A percentile compares a stretch with the other conserved stretches of the same genome.
These are phyloP conservation scores for Hypoxylon fuscum DNA, from an alignment of 495 filamentous ascomycete genomes.

Conservation along the genomic window DNA sequence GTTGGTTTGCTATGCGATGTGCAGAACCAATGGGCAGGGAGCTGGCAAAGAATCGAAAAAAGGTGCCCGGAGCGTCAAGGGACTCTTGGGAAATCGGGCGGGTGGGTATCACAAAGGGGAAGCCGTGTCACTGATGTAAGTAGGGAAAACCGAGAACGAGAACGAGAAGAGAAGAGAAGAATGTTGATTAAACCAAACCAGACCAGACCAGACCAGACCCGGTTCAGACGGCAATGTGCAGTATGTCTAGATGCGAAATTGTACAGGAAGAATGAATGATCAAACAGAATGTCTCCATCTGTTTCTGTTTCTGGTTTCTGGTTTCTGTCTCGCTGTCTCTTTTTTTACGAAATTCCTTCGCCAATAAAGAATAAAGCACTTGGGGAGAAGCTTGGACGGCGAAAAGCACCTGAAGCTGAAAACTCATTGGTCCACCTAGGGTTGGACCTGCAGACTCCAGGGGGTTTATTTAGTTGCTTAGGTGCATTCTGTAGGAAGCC, in stretches of 20 bases:
- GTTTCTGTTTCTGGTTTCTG: conserved; percentile 38
- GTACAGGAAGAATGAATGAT: conserved; percentile 19
- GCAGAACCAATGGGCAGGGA: conserved; percentile 3
- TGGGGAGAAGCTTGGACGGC: conserved; percentile 31
- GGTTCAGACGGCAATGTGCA: background rate
- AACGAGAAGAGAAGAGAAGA: conserved; percentile 7
- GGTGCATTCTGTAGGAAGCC: no score
- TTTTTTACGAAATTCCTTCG: conserved; percentile 31
- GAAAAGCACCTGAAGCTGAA: conserved; percentile 32
- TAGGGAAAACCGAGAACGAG: conserved; percentile 13
- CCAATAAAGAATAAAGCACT: conserved; percentile 37
- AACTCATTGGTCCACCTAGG: conserved; percentile 33
- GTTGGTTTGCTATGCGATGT: conserved; percentile 29
- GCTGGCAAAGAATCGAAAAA: conserved; percentile 22
- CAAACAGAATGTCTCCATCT: conserved; percentile 33
- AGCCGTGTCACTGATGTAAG: conserved; percentile 29
- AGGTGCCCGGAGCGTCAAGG: conserved; percentile 2
- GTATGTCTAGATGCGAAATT: conserved; percentile 25
- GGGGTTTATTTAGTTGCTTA: conserved; percentile 24
- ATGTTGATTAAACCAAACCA: conserved; percentile 20
- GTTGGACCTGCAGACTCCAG: conserved; percentile 34
- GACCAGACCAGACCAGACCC: no score
- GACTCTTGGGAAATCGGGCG: conserved; percentile 25
- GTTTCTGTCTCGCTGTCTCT: no score
- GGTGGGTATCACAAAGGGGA: conserved; percentile 34